Percentiles rank a stretch among this genome's conserved stretches.
Evolutionary conservation across 495 filamentous ascomycete species (phyloP).

Genomic region (Parathielavia appendiculata): DNA sequence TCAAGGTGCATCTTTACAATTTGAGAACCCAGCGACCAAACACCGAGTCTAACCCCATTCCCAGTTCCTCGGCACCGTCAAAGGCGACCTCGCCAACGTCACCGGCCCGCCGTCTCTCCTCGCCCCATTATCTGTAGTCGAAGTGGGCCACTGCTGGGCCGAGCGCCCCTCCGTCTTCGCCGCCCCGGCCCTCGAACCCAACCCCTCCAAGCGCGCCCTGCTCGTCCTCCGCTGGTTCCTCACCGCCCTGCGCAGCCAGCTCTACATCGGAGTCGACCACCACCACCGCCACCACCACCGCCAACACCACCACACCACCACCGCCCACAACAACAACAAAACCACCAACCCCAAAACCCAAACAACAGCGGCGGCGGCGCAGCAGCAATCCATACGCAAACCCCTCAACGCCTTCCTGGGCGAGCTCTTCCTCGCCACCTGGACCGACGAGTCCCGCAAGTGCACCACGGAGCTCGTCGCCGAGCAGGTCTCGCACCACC

Average conservation of each 20-base stretch:
- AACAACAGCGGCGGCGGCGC: not conserved
- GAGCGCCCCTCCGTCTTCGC: slow-evolving; percentile 75
- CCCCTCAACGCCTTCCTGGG: slow-evolving; percentile 42
- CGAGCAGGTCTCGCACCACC: slow-evolving; percentile 63
- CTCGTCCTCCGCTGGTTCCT: slow-evolving; percentile 82
- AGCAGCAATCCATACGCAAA: slow-evolving; percentile 30
- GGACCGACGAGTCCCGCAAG: slow-evolving; percentile 64
- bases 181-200: slow-evolving; percentile 66
- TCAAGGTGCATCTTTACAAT: slow-evolving; percentile 18
- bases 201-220: slow-evolving; percentile 65
- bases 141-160: slow-evolving; percentile 85
- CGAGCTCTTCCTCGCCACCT: slow-evolving; percentile 51
- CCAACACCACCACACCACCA: not conserved
- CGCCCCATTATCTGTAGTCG: slow-evolving; percentile 69
- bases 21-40: not conserved
- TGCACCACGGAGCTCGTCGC: slow-evolving; percentile 68
- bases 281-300: not conserved
- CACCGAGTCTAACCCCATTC: not conserved
- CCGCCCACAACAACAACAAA: not conserved
- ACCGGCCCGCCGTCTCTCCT: slow-evolving; percentile 85
- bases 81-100: slow-evolving; percentile 78
- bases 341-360: not conserved
- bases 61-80: slow-evolving; percentile 76
- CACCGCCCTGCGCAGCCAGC: slow-evolving; percentile 72
- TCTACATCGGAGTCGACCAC: slow-evolving; percentile 39